A percentile compares a stretch with the other conserved stretches of the same genome.
phyloP scores from a whole-genome alignment of 495 filamentous ascomycete species.

The Astrocystis sublimbata region DNA sequence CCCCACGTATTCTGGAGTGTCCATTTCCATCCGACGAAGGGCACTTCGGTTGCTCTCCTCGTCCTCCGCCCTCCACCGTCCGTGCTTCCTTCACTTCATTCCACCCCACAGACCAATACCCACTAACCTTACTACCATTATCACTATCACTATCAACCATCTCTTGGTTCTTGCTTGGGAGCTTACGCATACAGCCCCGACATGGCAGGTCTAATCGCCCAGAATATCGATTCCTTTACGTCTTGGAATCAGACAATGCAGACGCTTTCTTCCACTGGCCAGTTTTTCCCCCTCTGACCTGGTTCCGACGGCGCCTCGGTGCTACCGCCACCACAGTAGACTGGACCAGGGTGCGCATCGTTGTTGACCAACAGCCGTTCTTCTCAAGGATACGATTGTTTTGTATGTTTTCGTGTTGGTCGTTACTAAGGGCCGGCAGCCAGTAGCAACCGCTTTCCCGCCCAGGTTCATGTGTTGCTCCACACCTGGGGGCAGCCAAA shows the following conservation, averaged over 20 bases:
- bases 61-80: neutral
- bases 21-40: too few species aligned
- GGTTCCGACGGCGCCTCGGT: conserved; percentile 15
- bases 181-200: conserved; percentile 8
- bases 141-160: neutral
- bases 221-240: neutral
- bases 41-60: too few species aligned
- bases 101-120: neutral
- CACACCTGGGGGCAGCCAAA: conserved; percentile 10
- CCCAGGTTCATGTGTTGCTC: neutral
- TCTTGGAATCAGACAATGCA: conserved; percentile 1
- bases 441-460: neutral
- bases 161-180: conserved; percentile 7
- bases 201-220: conserved; percentile 9
- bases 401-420: neutral
- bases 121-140: neutral
- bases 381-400: neutral
- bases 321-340: conserved; percentile 12
- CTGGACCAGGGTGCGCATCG: conserved; percentile 3
- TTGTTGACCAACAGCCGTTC: conserved; percentile 1
- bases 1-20: too few species aligned
- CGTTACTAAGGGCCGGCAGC: neutral
- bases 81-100: neutral
- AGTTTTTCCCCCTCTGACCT: neutral
- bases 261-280: neutral